Conservation (phyloP, 805 yeast genomes). For the Nakazawaea wyomingensis region DNA sequence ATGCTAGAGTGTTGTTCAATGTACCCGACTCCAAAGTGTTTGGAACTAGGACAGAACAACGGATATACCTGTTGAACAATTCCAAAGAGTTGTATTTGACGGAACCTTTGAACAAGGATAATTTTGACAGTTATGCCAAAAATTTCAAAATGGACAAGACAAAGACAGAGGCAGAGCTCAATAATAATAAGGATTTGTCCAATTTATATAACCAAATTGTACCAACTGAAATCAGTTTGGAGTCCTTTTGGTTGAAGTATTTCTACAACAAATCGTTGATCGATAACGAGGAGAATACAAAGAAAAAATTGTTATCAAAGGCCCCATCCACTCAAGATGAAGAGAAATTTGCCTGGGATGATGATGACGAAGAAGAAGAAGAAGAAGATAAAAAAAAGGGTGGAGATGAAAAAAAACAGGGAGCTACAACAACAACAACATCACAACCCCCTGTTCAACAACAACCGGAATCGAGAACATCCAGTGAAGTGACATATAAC, state of each 20-base stretch:
- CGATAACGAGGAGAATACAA: conserved; percentile 54
- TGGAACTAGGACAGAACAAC: conserved; percentile 59
- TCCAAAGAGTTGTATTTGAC: conserved; percentile 39
- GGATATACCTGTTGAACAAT: conserved; percentile 48
- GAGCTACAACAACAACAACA: conserved; percentile 7
- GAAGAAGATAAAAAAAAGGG: conserved; percentile 14
- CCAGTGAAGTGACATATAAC: conserved; percentile 36
- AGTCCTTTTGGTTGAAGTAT: conserved; percentile 72
- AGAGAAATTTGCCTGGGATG: conserved; percentile 48
- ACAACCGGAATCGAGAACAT: conserved; percentile 27
- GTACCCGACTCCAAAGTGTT: conserved; percentile 35
- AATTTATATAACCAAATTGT: conserved; percentile 58
- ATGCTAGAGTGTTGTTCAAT: conserved; percentile 37
- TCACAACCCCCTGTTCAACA: too few relatives aligned
- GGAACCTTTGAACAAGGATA: conserved; percentile 24
- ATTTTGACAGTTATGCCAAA: conserved; percentile 29
- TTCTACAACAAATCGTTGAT: conserved; percentile 49
- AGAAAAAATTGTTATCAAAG: conserved; percentile 55
- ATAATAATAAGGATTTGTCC: conserved; percentile 47
- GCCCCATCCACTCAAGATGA: conserved; percentile 35
- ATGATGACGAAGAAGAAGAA: conserved; percentile 41
- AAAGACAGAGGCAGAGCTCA: conserved; percentile 32
- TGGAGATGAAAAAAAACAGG: conserved; percentile 6
- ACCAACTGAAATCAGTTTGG: conserved; percentile 51
- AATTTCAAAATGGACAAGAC: conserved; percentile 25